phyloP scores from a whole-genome alignment of 139 green algal genomes.

The Micractinium conductrix region DNA sequence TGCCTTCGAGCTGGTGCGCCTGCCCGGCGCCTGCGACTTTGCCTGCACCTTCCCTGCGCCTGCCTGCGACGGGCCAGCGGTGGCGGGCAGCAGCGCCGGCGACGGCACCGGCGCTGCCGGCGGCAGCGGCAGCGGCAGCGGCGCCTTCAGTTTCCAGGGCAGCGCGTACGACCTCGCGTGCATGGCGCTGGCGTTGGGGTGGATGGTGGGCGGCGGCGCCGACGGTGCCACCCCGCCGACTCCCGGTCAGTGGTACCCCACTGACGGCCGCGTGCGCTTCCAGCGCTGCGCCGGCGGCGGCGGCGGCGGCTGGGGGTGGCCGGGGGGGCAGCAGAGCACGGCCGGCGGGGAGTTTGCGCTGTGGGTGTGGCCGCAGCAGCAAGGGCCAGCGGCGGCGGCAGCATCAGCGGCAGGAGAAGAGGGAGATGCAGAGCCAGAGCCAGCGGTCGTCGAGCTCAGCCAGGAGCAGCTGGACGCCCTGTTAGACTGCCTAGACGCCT shows the following conservation, averaged over 20 bases:
- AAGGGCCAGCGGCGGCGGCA: not conserved
- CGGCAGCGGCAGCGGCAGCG: not conserved
- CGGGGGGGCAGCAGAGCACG: not conserved
- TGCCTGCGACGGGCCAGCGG: not conserved
- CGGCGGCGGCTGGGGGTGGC: not conserved
- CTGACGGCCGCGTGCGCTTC: not conserved
- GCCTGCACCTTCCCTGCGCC: not conserved
- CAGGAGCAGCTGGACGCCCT: slow-evolving; percentile 10
- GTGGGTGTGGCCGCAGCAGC: not conserved
- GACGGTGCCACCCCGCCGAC: not conserved
- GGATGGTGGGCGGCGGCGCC: not conserved
- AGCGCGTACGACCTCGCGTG: not conserved
- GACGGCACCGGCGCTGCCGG: not conserved
- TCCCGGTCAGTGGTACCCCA: not conserved
- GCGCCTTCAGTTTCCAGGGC: not conserved
- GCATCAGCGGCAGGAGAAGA: not conserved
- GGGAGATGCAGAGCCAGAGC: too few relatives aligned
- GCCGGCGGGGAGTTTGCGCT: not conserved
- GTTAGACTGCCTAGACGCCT: slow-evolving; percentile 18
- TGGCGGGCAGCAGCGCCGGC: not conserved
- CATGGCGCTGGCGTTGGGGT: not conserved
- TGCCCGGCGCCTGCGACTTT: not conserved
- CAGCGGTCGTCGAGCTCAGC: not conserved
- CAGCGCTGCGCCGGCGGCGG: not conserved
- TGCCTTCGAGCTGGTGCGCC: not conserved